Conservation (phyloP, 257 asterid genomes). For the Fraxinus anomala region DNA sequence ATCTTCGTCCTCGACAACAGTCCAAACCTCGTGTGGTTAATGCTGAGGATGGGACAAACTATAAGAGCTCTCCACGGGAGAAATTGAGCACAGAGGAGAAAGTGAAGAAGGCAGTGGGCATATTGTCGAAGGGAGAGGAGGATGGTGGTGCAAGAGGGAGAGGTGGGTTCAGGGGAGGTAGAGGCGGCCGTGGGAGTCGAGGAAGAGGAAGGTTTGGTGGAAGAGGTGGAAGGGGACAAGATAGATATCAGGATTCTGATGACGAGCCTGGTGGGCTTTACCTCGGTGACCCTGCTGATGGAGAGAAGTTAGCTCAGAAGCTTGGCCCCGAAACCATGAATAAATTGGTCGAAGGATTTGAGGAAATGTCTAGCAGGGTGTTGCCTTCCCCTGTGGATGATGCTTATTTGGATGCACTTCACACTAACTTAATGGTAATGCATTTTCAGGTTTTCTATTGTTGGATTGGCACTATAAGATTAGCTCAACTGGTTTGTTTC, state of each 20-base stretch:
- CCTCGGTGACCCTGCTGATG: constrained; percentile 57
- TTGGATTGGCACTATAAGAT: constrained; percentile 15
- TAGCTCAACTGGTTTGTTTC: constrained; percentile 14
- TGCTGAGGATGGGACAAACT: constrained; percentile 16
- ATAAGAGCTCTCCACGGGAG: constrained; percentile 29
- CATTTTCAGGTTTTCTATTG: constrained; percentile 10
- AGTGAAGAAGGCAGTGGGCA: constrained; percentile 48
- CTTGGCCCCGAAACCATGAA: constrained; percentile 71
- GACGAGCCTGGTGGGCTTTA: constrained; percentile 42
- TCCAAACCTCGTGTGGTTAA: constrained; percentile 7
- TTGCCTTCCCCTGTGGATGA: constrained; percentile 69
- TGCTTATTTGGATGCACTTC: constrained; percentile 63
- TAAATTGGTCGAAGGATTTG: constrained; percentile 61
- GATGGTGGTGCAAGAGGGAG: constrained; percentile 46
- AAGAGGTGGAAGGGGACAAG: constrained; percentile 31
- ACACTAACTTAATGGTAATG: constrained; percentile 69
- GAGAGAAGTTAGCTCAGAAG: constrained; percentile 60
- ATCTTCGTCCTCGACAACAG: constrained; percentile 39
- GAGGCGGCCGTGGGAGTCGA: constrained; percentile 33
- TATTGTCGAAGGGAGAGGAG: constrained; percentile 46
- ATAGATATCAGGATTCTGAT: constrained; percentile 37
- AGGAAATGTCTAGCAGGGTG: constrained; percentile 58
- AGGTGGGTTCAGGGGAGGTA: constrained; percentile 29
- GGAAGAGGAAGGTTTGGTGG: constrained; percentile 30
- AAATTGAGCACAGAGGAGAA: constrained; percentile 61